These are phyloP conservation scores for Tricholoma hemisulphureum DNA, from an alignment of 768 basidiomycete genomes.

Conservation along the genomic window DNA sequence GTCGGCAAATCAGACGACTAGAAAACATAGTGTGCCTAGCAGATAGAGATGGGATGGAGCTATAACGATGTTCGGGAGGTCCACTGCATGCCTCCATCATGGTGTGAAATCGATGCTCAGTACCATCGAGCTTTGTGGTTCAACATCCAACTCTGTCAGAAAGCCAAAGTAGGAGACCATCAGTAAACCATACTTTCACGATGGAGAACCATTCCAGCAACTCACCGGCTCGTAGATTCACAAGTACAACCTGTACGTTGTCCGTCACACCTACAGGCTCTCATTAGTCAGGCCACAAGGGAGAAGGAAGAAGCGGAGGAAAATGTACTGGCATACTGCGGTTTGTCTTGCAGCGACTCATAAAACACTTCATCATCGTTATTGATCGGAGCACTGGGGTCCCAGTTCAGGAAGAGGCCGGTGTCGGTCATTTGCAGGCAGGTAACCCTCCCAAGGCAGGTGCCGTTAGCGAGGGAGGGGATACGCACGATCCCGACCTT, in stretches of 20 bases:
- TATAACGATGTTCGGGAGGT: too few relatives aligned
- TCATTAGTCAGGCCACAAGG: neutral
- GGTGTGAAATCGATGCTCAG: slow-evolving; percentile 14
- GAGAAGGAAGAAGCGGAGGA: neutral
- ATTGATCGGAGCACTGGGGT: slow-evolving; percentile 11
- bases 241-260: neutral
- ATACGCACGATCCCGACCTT: slow-evolving; percentile 25
- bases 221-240: slow-evolving; percentile 4
- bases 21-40: too few relatives aligned
- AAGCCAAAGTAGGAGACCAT: neutral
- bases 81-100: too few relatives aligned
- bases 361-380: slow-evolving; percentile 10
- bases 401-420: slow-evolving; percentile 50
- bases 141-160: slow-evolving; percentile 8
- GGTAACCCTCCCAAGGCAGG: slow-evolving; percentile 32
- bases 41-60: too few relatives aligned
- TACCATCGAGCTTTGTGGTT: slow-evolving; percentile 14
- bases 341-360: slow-evolving; percentile 5
- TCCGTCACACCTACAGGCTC: neutral
- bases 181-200: neutral
- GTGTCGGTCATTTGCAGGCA: slow-evolving; percentile 59
- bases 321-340: slow-evolving; percentile 8
- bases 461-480: slow-evolving; percentile 29
- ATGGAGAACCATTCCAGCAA: neutral
- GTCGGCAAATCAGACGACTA: too few relatives aligned